Conservation (phyloP, 345 rosid species). For the Populus pruinosa region DNA sequence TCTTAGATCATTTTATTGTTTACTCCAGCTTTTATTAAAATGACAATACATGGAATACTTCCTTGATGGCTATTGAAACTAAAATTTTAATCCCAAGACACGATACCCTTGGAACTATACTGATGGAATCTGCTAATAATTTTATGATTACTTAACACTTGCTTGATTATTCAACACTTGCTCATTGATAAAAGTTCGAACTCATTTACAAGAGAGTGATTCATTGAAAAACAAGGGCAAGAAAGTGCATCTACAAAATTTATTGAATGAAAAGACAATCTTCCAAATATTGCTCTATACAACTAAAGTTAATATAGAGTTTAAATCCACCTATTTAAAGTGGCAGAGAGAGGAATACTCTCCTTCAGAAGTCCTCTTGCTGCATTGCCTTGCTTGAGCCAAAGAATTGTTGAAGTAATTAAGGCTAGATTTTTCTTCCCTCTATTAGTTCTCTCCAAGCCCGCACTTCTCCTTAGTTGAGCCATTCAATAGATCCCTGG, state of each 20-base stretch:
- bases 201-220: not conserved
- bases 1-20: not conserved
- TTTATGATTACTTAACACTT: not conserved
- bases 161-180: not conserved
- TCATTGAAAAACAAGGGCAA: not conserved
- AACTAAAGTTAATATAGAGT: not conserved
- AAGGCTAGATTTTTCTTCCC: not conserved
- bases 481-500: not conserved
- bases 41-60: not conserved
- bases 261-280: not conserved
- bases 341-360: not conserved
- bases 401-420: not conserved
- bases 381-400: not conserved
- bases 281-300: not conserved
- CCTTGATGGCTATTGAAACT: not conserved
- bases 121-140: not conserved
- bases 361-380: not conserved
- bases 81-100: not conserved
- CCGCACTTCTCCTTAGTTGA: not conserved
- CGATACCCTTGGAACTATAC: not conserved
- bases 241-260: not conserved
- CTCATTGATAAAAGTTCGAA: not conserved
- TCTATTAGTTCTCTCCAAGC: not conserved
- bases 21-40: not conserved
- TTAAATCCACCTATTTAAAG: not conserved